Conservation (phyloP, 305 asterid genomes). For the Fraxinus velutina region DNA sequence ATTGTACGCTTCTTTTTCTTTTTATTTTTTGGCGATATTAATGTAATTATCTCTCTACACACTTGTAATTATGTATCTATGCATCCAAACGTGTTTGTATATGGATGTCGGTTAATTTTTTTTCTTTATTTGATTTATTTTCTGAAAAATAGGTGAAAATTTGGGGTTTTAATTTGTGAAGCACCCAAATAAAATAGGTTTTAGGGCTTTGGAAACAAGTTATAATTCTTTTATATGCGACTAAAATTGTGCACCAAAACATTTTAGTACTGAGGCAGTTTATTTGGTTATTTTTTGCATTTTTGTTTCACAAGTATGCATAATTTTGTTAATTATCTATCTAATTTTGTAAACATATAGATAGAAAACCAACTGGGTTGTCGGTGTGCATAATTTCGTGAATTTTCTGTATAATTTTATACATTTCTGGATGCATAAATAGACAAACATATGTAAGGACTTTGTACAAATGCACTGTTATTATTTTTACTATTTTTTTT, state of each 20-base stretch:
- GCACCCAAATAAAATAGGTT: background rate
- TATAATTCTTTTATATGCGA: background rate
- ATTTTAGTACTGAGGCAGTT: background rate
- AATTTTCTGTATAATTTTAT: background rate
- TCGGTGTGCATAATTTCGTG: background rate
- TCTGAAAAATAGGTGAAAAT: background rate
- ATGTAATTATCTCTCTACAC: background rate
- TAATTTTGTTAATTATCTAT: background rate
- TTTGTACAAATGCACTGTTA: background rate
- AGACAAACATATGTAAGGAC: background rate
- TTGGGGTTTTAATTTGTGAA: constrained; percentile 11
- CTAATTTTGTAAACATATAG: background rate
- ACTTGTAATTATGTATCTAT: background rate
- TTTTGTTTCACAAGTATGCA: background rate
- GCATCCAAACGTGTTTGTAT: constrained; percentile 10
- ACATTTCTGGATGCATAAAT: background rate
- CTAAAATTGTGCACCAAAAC: background rate
- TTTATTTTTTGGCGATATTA: background rate
- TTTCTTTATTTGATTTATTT: background rate
- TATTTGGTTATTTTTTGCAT: background rate
- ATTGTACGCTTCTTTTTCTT: constrained; percentile 21
- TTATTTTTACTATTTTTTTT: background rate
- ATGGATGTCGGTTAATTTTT: constrained; percentile 20
- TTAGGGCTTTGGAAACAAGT: background rate
- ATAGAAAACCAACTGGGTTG: background rate